Conservation (phyloP, 2,329 filamentous ascomycete genomes). For the Aspergillus melleus region DNA sequence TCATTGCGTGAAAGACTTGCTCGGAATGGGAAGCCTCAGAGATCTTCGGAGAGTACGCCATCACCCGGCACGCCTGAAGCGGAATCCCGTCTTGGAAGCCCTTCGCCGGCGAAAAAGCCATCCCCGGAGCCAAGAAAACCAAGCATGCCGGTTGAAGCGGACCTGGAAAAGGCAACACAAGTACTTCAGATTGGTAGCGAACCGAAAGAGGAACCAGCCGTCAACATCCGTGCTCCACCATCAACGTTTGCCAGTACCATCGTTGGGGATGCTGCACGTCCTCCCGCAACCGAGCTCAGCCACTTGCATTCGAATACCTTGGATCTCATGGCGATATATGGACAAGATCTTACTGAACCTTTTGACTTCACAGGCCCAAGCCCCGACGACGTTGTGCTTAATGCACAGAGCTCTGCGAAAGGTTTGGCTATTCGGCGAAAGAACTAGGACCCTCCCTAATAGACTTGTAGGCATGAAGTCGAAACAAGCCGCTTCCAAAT, state of each 20-base stretch:
- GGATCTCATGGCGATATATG: constrained; percentile 40
- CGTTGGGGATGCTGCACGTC: constrained; percentile 31
- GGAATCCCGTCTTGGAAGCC: constrained; percentile 14
- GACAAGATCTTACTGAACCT: constrained; percentile 42
- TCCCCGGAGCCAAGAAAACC: constrained; percentile 19
- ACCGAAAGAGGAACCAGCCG: constrained; percentile 15
- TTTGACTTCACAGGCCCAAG: constrained; percentile 78
- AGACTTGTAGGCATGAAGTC: constrained; percentile 45
- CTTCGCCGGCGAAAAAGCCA: constrained; percentile 19
- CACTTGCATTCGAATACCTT: constrained; percentile 32
- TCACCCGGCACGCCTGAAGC: constrained; percentile 24
- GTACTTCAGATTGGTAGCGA: constrained; percentile 8
- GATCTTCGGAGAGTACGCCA: constrained; percentile 23
- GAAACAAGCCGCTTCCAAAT: constrained; percentile 42
- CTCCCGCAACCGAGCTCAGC: constrained; percentile 33
- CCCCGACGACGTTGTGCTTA: constrained; percentile 84
- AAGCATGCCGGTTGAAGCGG: constrained; percentile 5
- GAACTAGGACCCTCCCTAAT: constrained; percentile 40
- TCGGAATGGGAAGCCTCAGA: constrained; percentile 29
- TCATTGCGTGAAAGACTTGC: constrained; percentile 43
- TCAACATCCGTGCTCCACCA: constrained; percentile 45
- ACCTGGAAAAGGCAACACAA: constrained; percentile 1
- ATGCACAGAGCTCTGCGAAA: constrained; percentile 75
- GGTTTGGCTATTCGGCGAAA: constrained; percentile 61
- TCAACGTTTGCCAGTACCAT: constrained; percentile 54